Conservation (phyloP, 177 flowering plant genomes). For the Vitis hybrid region DNA sequence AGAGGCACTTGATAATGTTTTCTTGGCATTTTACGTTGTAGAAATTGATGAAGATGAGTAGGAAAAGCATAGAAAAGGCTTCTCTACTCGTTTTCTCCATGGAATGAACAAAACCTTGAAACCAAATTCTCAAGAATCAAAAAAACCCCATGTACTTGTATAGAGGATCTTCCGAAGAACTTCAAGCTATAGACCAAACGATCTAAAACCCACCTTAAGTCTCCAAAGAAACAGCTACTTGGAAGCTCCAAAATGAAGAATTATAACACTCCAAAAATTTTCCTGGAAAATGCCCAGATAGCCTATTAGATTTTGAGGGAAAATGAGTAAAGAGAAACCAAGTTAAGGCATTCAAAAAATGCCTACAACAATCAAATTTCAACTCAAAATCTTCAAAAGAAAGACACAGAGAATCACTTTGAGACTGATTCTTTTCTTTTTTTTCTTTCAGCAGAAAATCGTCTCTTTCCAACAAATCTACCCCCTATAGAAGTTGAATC, state of each 20-base stretch:
- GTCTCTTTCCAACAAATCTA: too few species aligned
- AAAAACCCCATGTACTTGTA: too few species aligned
- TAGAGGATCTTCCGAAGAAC: too few species aligned
- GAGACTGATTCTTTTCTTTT: slow-evolving; percentile 10
- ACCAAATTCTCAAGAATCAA: too few species aligned
- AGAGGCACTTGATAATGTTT: slow-evolving; percentile 17
- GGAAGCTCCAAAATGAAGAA: too few species aligned
- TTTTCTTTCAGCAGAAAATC: too few species aligned
- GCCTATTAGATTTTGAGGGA: background rate
- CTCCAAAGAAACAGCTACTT: too few species aligned
- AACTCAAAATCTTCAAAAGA: slow-evolving; percentile 18
- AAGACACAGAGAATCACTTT: slow-evolving; percentile 25
- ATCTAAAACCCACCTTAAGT: too few species aligned
- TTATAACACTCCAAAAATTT: too few species aligned
- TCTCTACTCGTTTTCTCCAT: slow-evolving; percentile 10
- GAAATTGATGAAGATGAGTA: slow-evolving; percentile 19
- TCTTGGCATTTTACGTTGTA: slow-evolving; percentile 27
- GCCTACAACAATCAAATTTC: slow-evolving; percentile 5
- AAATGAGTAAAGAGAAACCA: background rate
- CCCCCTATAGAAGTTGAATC: too few species aligned
- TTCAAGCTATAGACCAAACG: too few species aligned
- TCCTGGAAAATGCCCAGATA: too few species aligned
- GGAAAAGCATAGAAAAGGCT: slow-evolving; percentile 4
- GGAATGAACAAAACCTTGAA: background rate
- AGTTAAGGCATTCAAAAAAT: background rate